These are phyloP conservation scores for Fusarium longipes DNA, from an alignment of 2,329 filamentous ascomycete species.

Conservation along the genomic window DNA sequence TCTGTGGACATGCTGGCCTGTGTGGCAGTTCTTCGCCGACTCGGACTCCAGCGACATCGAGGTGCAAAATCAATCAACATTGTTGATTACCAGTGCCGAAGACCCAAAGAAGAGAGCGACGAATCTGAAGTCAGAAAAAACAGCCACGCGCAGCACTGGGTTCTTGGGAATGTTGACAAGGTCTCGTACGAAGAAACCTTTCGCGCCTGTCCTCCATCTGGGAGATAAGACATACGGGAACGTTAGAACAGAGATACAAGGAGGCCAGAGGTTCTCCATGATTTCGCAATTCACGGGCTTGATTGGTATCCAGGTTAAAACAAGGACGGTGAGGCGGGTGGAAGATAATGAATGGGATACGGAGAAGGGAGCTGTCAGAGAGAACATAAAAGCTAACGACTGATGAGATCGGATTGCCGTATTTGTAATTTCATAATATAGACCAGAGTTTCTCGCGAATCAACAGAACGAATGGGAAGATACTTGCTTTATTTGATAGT, in stretches of 20 bases:
- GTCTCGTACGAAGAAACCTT: conserved; percentile 42
- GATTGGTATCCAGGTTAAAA: conserved; percentile 42
- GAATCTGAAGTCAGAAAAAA: not conserved
- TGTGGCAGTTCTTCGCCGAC: conserved; percentile 44
- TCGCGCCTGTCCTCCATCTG: conserved; percentile 42
- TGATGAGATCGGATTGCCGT: conserved; percentile 12
- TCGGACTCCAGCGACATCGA: not conserved
- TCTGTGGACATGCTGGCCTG: conserved; percentile 56
- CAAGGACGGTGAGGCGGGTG: conserved; percentile 35
- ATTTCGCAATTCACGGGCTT: conserved; percentile 38
- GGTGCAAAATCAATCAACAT: conserved; percentile 34
- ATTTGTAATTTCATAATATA: not conserved
- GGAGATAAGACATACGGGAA: conserved; percentile 48
- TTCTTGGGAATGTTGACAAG: not conserved
- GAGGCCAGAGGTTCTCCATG: conserved; percentile 42
- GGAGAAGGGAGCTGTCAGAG: conserved; percentile 19
- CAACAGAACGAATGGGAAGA: not conserved
- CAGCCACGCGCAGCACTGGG: not conserved
- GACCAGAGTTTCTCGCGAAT: not conserved
- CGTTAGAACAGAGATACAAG: conserved; percentile 49
- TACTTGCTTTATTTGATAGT: not conserved
- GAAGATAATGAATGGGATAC: conserved; percentile 20
- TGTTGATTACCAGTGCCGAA: not conserved
- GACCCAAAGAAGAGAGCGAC: not conserved
- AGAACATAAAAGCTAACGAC: conserved; percentile 13